phyloP scores from a whole-genome alignment of 768 basidiomycete species.

The Chalciporus piperatus region DNA sequence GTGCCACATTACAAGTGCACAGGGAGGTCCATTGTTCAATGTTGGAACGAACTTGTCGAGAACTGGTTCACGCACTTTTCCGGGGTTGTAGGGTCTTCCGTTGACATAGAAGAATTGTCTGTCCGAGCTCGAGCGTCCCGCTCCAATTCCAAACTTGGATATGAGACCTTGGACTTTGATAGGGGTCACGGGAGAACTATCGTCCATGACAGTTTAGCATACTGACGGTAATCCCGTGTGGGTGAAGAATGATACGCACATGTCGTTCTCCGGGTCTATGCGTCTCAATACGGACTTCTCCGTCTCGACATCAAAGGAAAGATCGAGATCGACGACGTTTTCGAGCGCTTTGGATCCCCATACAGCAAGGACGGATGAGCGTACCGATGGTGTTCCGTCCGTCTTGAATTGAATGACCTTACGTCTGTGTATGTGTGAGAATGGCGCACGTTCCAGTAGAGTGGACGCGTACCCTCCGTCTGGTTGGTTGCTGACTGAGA shows the following conservation, averaged over 20 bases:
- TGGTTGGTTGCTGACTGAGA: conserved; percentile 67
- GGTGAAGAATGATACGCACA: conserved; percentile 12
- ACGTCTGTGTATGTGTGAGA: conserved; percentile 36
- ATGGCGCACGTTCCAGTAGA: neutral
- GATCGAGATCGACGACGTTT: conserved; percentile 67
- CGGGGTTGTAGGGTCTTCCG: conserved; percentile 78
- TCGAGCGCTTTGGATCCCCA: conserved; percentile 86
- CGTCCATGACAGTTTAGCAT: neutral
- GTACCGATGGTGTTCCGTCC: conserved; percentile 58
- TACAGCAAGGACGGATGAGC: conserved; percentile 64
- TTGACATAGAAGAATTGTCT: conserved; percentile 94
- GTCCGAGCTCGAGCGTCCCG: conserved; percentile 76
- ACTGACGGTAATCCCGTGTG: neutral
- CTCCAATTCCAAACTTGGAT: conserved; percentile 75
- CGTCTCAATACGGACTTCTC: conserved; percentile 43
- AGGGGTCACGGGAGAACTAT: conserved; percentile 28
- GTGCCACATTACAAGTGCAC: neutral
- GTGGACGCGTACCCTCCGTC: conserved; percentile 61
- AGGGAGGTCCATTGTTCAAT: neutral
- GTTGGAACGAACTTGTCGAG: neutral
- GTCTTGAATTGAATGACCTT: conserved; percentile 74
- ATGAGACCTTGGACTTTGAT: conserved; percentile 75
- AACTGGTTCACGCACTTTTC: conserved; percentile 49
- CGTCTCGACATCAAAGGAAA: conserved; percentile 65
- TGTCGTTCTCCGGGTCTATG: conserved; percentile 15